phyloP scores from a whole-genome alignment of 2,329 filamentous ascomycete species.

The Pseudogymnoascus sp. region DNA sequence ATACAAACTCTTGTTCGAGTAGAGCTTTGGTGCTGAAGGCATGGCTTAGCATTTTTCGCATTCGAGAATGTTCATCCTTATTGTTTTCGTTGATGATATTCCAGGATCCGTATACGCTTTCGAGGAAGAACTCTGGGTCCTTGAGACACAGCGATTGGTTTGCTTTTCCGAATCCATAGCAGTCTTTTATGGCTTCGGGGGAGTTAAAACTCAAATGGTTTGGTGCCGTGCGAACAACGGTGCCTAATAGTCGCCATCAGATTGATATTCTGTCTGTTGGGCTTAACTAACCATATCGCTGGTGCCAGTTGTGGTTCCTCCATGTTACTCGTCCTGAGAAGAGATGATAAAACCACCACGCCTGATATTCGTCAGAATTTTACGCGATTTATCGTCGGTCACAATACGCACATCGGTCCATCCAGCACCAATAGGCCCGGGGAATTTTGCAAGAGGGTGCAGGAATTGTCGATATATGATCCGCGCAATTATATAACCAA shows the following conservation, averaged over 20 bases:
- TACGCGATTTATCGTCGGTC: conserved; percentile 24
- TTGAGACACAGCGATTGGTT: conserved; percentile 15
- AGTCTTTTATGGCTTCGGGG: conserved; percentile 49
- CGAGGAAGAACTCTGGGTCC: conserved; percentile 18
- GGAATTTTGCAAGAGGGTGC: conserved; percentile 26
- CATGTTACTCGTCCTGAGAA: conserved; percentile 2
- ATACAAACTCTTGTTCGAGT: conserved; percentile 17
- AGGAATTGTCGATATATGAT: conserved; percentile 11
- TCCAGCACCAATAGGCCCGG: conserved; percentile 23
- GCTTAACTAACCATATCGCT: neutral
- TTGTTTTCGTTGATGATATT: conserved; percentile 18
- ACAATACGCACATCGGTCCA: conserved; percentile 17
- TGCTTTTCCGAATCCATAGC: conserved; percentile 50
- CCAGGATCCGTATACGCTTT: conserved; percentile 18
- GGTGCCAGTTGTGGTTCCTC: conserved; percentile 4
- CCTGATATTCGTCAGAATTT: conserved; percentile 26
- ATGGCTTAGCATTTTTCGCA: conserved; percentile 18
- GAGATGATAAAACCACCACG: conserved; percentile 17
- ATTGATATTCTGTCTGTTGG: neutral
- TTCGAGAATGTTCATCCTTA: conserved; percentile 16
- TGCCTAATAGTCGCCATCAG: conserved; percentile 16
- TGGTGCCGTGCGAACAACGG: conserved; percentile 21
- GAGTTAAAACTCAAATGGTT: conserved; percentile 26
- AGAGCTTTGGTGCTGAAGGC: conserved; percentile 18
- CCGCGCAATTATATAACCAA: neutral